phyloP scores from a whole-genome alignment of 108 stramenopile species.

The Parmales sp. region DNA sequence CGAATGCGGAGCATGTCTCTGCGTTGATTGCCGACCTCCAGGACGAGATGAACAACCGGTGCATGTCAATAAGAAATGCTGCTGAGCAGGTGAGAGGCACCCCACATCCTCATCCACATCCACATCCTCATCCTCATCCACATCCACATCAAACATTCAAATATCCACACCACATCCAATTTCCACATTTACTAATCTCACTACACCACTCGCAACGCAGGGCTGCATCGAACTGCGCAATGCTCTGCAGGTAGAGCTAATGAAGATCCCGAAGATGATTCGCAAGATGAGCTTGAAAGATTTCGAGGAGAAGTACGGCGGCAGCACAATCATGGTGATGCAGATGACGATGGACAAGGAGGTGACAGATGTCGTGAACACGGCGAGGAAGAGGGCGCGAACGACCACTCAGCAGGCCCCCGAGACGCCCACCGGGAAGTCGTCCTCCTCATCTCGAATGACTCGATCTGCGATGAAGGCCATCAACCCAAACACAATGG shows the following conservation, averaged over 20 bases:
- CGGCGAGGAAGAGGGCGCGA: not conserved
- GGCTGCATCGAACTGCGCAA: not conserved
- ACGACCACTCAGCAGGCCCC: not conserved
- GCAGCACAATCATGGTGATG: not conserved
- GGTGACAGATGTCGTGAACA: not conserved
- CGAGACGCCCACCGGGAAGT: too few species aligned
- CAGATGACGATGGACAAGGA: not conserved
- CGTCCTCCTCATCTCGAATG: not conserved
- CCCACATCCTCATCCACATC: too few species aligned
- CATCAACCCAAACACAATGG: not conserved
- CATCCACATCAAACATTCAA: too few species aligned
- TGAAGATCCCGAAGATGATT: not conserved
- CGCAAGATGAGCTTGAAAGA: conserved; percentile 1
- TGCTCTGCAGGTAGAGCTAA: not conserved
- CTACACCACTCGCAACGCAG: too few species aligned
- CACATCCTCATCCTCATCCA: too few species aligned
- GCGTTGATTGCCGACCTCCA: not conserved
- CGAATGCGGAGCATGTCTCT: not conserved
- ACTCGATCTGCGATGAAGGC: not conserved
- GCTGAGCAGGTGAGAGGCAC: too few species aligned
- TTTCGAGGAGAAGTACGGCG: not conserved
- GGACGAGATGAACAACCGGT: not conserved
- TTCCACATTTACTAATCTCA: too few species aligned
- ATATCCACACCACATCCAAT: too few species aligned
- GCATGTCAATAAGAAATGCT: not conserved